Base-by-base conservation (phyloP, 2,329 filamentous ascomycete genomes). In the Fusarium setosum region DNA sequence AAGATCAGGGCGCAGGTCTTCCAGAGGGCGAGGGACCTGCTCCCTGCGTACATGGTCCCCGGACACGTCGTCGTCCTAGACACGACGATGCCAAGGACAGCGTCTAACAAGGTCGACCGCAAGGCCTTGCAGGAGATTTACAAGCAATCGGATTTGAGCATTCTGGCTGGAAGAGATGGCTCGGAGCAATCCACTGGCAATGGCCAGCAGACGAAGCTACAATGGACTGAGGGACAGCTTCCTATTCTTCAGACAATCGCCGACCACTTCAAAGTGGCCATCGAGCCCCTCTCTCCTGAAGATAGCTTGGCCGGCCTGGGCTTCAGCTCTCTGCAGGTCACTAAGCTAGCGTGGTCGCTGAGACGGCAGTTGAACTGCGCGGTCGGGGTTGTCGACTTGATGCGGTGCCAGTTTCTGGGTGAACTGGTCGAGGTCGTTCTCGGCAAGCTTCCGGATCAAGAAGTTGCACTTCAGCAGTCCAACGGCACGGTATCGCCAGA, bases 71-170 rank as follows among this genome's bases (percentile, higher is more conserved):
- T 65, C 0, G 61, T 65, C 23, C n/a, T 65, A 1, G 47, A 65
- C 3, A 65, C 56, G 0, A 65, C 62, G 1, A 65, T 65, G 62
- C 62, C 62, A 0, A 20, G 62, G 0, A 65, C 62, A 2, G 62
- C 62, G 0, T 65, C 62, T 2, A 65, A 65, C 17, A 65, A 65
- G 37, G 62, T 65, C 5, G 61, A 65, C 6, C 62, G 62, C 2
- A 65, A 65, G 13, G 45, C 56, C 0, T 8, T 65, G 4, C 62
- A 65, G 11, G 15, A 32, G 4, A 65, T 65, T 1, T 65, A 65
- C 10, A 32, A 42, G 0, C 24, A 38, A 0, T 45, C 62, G 0
- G 56, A 65, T 7, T 40, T 61, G 6, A 62, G 44, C 13, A 15
- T 37, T 0, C n/a, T 65, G n/a, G 61, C 26, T 24, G 62, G 40